Evolutionary conservation across 129 eudicot species (phyloP).

Genomic region (Gnaphalium uliginosum): DNA sequence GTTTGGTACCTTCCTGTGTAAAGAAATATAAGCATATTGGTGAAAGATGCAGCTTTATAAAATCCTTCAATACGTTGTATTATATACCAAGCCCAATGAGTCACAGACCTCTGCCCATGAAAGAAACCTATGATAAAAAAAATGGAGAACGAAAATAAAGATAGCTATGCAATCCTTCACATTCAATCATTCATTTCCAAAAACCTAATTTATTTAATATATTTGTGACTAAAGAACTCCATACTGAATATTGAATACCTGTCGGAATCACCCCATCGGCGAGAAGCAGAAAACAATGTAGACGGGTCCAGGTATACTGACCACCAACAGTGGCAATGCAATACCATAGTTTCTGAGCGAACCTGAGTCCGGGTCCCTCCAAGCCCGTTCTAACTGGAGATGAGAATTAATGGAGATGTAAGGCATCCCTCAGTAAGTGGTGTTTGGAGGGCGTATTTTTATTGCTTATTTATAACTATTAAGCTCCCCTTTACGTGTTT

Average conservation of each 20-base stretch:
- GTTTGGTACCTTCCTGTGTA: constrained; percentile 72
- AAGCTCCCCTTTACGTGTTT: no score
- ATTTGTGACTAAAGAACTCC: no score
- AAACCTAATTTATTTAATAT: no score
- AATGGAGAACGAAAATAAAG: no score
- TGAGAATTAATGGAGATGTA: no score
- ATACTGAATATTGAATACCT: constrained; percentile 41
- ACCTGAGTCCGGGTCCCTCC: constrained; percentile 94
- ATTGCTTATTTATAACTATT: no score
- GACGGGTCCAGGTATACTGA: constrained; percentile 84
- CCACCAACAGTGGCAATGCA: constrained; percentile 95
- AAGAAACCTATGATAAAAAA: no score
- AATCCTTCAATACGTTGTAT: constrained; percentile 86
- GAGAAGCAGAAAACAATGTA: constrained; percentile 95
- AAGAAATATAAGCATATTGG: constrained; percentile 85
- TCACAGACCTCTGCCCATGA: constrained; percentile 61
- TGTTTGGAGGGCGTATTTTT: no score
- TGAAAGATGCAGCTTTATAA: constrained; percentile 90
- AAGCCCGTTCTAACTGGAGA: constrained; percentile 77
- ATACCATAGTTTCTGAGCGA: constrained; percentile 85
- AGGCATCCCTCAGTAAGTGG: no score
- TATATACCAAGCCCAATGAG: constrained; percentile 74
- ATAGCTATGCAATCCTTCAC: not conserved
- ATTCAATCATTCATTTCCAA: not conserved
- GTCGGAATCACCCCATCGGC: constrained; percentile 95